Conservation (phyloP, 129 eudicot genomes). For the Chrysanthemum makinoi region DNA sequence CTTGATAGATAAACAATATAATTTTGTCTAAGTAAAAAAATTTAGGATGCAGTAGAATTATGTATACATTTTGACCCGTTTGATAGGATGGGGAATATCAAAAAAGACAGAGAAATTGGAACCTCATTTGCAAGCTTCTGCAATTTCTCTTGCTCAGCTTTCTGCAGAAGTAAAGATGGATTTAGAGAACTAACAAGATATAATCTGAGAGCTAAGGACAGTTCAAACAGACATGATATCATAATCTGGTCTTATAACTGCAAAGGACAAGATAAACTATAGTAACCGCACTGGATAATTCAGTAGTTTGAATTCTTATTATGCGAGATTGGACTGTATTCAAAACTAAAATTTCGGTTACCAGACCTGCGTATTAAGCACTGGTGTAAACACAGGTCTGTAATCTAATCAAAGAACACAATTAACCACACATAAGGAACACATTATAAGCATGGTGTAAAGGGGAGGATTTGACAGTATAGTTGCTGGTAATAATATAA, state of each 20-base stretch:
- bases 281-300: not conserved
- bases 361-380: not conserved
- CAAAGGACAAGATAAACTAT: not conserved
- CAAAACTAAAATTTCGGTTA: not conserved
- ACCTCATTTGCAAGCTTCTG: slow-evolving; percentile 95
- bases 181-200: slow-evolving; percentile 10
- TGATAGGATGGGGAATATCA: not conserved
- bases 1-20: too few relatives aligned
- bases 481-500: too few relatives aligned
- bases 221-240: slow-evolving; percentile 10
- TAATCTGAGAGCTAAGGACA: not conserved
- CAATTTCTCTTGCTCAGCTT: slow-evolving; percentile 84
- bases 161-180: slow-evolving; percentile 43
- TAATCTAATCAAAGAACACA: too few relatives aligned
- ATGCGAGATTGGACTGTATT: not conserved
- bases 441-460: too few relatives aligned
- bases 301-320: not conserved
- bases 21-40: too few relatives aligned
- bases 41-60: too few relatives aligned
- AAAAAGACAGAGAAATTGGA: not conserved
- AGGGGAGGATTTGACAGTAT: too few relatives aligned
- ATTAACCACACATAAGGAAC: too few relatives aligned
- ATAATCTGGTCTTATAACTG: not conserved
- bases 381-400: not conserved
- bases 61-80: slow-evolving; percentile 1